A percentile compares a stretch with the other conserved stretches of the same genome.
phyloP scores from a whole-genome alignment of 2,329 filamentous ascomycete species.

The Zymoseptoria crescenta region DNA sequence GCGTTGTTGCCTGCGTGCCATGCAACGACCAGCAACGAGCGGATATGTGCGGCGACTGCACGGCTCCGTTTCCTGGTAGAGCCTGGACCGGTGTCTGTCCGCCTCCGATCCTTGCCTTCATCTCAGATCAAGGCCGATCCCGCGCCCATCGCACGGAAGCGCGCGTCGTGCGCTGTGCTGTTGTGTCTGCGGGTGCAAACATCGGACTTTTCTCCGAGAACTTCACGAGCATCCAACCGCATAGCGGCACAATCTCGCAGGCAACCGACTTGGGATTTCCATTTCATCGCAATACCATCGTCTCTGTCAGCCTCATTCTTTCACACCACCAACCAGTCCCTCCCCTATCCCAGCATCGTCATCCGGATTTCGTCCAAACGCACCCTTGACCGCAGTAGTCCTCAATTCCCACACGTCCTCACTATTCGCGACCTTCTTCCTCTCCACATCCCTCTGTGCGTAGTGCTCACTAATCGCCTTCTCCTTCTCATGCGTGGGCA shows the following conservation, averaged over 20 bases:
- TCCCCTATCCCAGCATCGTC: slow-evolving; percentile 14
- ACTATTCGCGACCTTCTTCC: slow-evolving; percentile 63
- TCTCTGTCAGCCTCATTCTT: slow-evolving; percentile 1
- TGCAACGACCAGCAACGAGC: too few relatives aligned
- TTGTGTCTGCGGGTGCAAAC: neutral
- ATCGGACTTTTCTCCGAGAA: neutral
- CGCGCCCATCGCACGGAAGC: too few relatives aligned
- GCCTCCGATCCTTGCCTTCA: too few relatives aligned
- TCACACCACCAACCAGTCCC: slow-evolving; percentile 3
- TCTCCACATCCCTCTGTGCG: slow-evolving; percentile 54
- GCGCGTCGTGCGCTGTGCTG: too few relatives aligned
- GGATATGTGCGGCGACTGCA: too few relatives aligned
- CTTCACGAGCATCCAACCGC: too few relatives aligned
- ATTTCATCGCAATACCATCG: too few relatives aligned
- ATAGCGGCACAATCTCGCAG: neutral
- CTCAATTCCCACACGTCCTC: slow-evolving; percentile 86
- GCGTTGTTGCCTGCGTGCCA: too few relatives aligned
- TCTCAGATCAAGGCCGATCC: too few relatives aligned
- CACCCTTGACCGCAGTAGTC: slow-evolving; percentile 49
- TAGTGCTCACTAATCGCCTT: slow-evolving; percentile 59
- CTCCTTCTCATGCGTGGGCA: slow-evolving; percentile 52
- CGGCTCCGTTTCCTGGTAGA: too few relatives aligned
- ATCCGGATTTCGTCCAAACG: slow-evolving; percentile 34
- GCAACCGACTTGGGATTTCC: neutral
- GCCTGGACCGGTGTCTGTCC: too few relatives aligned